phyloP scores from a whole-genome alignment of 1,139 yeast species.

The Sugiyamaella paludigena region DNA sequence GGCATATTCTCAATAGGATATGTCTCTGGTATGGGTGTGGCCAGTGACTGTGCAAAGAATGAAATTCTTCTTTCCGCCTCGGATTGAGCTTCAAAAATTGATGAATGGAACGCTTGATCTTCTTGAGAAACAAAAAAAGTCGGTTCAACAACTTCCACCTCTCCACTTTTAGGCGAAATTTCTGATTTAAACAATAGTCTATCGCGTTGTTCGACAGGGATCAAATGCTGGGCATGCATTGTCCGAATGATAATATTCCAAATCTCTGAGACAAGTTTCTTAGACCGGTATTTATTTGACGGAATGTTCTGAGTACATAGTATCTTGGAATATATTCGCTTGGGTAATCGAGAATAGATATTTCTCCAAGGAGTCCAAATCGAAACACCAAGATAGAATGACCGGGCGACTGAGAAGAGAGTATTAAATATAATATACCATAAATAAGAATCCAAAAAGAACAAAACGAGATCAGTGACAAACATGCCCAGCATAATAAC shows the following conservation, averaged over 20 bases:
- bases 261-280: constrained; percentile 58
- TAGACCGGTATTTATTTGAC: constrained; percentile 37
- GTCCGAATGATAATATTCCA: constrained; percentile 81
- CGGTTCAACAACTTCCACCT: constrained; percentile 47
- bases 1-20: constrained; percentile 75
- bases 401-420: constrained; percentile 63
- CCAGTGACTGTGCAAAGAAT: constrained; percentile 82
- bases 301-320: constrained; percentile 50
- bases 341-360: constrained; percentile 70
- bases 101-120: constrained; percentile 46
- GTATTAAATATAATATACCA: constrained; percentile 88
- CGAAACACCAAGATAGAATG: constrained; percentile 74
- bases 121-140: constrained; percentile 73
- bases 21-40: constrained; percentile 76
- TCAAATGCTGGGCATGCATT: constrained; percentile 71
- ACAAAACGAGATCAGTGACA: constrained; percentile 66
- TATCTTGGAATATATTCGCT: constrained; percentile 65
- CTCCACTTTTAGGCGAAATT: constrained; percentile 25
- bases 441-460: constrained; percentile 79
- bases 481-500: constrained; percentile 55
- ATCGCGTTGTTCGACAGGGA: constrained; percentile 70
- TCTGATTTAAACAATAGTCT: constrained; percentile 38
- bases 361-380: constrained; percentile 87
- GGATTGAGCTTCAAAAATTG: constrained; percentile 53
- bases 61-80: constrained; percentile 82